Percentiles rank a stretch among this genome's conserved stretches.
Evolutionary conservation across 345 rosid genomes (phyloP).

Genomic region (Arabis alpina): DNA sequence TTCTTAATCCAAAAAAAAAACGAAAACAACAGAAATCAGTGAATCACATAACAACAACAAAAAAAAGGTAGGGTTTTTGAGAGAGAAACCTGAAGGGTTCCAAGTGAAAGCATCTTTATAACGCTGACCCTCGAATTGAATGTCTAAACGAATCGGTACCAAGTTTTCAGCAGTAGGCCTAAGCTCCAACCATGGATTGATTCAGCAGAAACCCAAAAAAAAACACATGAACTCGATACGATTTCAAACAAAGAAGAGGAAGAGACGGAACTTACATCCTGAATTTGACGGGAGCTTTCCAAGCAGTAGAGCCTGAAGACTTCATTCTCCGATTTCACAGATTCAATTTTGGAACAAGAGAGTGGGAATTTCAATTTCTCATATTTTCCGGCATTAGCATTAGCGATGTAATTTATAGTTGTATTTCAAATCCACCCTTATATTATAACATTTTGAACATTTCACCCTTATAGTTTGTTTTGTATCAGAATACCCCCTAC

Average conservation of each 20-base stretch:
- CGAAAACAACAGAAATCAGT: constrained; percentile 8
- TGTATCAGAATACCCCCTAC: too few relatives aligned
- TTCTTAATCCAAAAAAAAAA: constrained; percentile 50
- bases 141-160: constrained; percentile 87
- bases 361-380: constrained; percentile 23
- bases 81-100: constrained; percentile 79
- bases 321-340: constrained; percentile 33
- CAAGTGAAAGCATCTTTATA: constrained; percentile 93
- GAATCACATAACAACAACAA: constrained; percentile 4
- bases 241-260: constrained; percentile 6
- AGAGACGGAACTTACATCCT: constrained; percentile 60
- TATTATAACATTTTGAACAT: background rate
- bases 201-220: background rate
- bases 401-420: background rate
- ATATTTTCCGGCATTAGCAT: constrained; percentile 15
- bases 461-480: too few relatives aligned
- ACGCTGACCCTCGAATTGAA: constrained; percentile 90
- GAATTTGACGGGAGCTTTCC: constrained; percentile 70
- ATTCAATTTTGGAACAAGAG: constrained; percentile 1
- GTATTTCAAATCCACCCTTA: background rate
- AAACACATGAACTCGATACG: constrained; percentile 8
- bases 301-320: constrained; percentile 33
- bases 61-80: constrained; percentile 7
- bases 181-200: constrained; percentile 24
- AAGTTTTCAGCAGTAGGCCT: constrained; percentile 91